These are phyloP conservation scores for Fraxinus latifolia DNA, from an alignment of 305 asterid genomes.

Conservation along the genomic window DNA sequence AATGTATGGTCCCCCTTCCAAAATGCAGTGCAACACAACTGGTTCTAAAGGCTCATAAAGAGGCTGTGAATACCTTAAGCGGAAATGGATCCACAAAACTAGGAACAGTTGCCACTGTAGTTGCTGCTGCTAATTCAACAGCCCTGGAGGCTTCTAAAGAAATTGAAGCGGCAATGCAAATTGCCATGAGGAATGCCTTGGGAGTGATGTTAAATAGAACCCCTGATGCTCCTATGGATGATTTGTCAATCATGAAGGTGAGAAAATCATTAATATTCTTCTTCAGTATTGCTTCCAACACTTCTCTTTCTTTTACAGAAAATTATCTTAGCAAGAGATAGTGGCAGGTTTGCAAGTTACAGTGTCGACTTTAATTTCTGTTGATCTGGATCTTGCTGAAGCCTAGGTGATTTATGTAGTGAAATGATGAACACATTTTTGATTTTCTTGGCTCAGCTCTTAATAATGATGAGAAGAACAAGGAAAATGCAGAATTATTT, in stretches of 20 bases:
- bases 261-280: neutral
- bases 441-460: neutral
- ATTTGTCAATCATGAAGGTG: constrained; percentile 94
- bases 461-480: neutral
- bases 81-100: constrained; percentile 88
- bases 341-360: neutral
- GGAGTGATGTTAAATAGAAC: constrained; percentile 76
- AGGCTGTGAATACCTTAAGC: constrained; percentile 93
- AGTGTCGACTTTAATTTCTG: neutral
- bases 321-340: neutral
- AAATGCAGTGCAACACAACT: constrained; percentile 83
- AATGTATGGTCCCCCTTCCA: constrained; percentile 18
- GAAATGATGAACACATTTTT: neutral
- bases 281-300: neutral
- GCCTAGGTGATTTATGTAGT: neutral
- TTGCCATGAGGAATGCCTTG: constrained; percentile 84
- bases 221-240: constrained; percentile 86
- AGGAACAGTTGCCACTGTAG: constrained; percentile 97
- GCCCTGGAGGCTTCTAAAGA: constrained; percentile 96
- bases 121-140: constrained; percentile 96
- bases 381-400: neutral
- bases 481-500: neutral
- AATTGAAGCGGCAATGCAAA: constrained; percentile 94
- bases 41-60: constrained; percentile 94
- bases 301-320: neutral